Percentiles rank a stretch among this genome's conserved stretches.
These are phyloP conservation scores for Coemansia sp. DNA, from an alignment of 192 early-diverging fungal genomes.

Conservation along the genomic window DNA sequence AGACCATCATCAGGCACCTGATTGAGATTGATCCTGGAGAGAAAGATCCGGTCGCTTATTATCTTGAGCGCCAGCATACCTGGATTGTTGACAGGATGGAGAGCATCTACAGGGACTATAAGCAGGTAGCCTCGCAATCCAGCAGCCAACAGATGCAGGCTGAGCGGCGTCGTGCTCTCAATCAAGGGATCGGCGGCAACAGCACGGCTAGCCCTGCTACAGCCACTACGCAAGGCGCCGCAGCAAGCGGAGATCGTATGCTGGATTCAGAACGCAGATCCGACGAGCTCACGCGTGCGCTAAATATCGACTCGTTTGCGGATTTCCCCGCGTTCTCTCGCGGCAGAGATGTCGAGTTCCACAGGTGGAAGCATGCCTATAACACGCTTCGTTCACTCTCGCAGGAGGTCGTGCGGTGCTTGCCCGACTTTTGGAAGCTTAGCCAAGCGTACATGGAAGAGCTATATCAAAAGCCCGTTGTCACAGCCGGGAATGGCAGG, in stretches of 20 bases:
- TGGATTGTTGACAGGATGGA: constrained; percentile 80
- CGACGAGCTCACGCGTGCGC: constrained; percentile 43
- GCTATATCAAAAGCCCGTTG: constrained; percentile 58
- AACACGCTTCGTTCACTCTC: constrained; percentile 74
- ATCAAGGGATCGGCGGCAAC: constrained; percentile 1
- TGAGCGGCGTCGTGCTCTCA: constrained; percentile 23
- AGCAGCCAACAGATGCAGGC: constrained; percentile 22
- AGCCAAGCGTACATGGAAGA: constrained; percentile 86
- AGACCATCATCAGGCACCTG: constrained; percentile 77
- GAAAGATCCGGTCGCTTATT: constrained; percentile 86
- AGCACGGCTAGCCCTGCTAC: constrained; percentile 2
- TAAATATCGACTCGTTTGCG: constrained; percentile 42
- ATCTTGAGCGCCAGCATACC: constrained; percentile 82
- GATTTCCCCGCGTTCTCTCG: constrained; percentile 43
- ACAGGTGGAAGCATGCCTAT: constrained; percentile 70
- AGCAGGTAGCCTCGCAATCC: constrained; percentile 46
- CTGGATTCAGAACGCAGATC: constrained; percentile 33
- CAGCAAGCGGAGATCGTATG: constrained; percentile 7
- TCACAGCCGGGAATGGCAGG: constrained; percentile 32
- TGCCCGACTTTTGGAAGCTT: constrained; percentile 94
- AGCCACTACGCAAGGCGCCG: background rate
- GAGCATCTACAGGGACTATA: constrained; percentile 63
- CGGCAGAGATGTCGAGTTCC: constrained; percentile 49
- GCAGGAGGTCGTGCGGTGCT: constrained; percentile 64
- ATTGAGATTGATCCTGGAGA: constrained; percentile 61